Percentiles rank a stretch among this genome's conserved stretches.
Conservation (phyloP, 2,329 filamentous ascomycete species). For the Fusarium brachygibbosum region DNA sequence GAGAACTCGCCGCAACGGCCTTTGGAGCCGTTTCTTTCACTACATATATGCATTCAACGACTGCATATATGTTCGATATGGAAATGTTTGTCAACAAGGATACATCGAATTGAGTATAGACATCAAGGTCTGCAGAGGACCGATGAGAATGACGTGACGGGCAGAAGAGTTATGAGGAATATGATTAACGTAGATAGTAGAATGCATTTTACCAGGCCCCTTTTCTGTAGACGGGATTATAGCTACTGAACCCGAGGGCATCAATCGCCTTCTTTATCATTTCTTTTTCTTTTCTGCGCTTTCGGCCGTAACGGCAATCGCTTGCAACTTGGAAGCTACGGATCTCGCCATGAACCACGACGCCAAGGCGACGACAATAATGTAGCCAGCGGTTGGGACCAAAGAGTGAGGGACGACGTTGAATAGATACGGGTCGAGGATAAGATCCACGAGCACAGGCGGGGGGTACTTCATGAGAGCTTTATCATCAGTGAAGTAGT, state of each 20-base stretch:
- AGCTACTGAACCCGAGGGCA: constrained; percentile 28
- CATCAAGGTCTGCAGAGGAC: constrained; percentile 26
- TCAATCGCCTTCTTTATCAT: constrained; percentile 30
- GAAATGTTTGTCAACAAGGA: constrained; percentile 22
- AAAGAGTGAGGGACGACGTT: constrained; percentile 86
- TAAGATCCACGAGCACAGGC: constrained; percentile 81
- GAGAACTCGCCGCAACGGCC: constrained; percentile 26
- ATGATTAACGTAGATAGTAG: constrained; percentile 51
- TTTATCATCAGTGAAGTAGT: constrained; percentile 83
- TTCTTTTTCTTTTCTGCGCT: constrained; percentile 57
- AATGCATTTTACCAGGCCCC: constrained; percentile 43
- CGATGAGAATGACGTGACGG: constrained; percentile 32
- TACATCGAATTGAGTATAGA: constrained; percentile 34
- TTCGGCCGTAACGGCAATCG: constrained; percentile 46
- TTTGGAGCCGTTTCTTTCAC: constrained; percentile 30
- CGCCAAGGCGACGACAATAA: constrained; percentile 70
- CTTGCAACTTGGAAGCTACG: constrained; percentile 48
- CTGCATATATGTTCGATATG: constrained; percentile 29
- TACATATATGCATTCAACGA: constrained; percentile 17
- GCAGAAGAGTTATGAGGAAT: constrained; percentile 39
- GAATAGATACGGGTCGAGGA: constrained; percentile 87
- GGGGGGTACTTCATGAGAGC: constrained; percentile 81
- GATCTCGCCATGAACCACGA: constrained; percentile 61
- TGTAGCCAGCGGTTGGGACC: constrained; percentile 77
- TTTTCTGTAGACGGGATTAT: constrained; percentile 33